Percentiles rank a stretch among this genome's conserved stretches.
Evolutionary conservation across 345 rosid genomes (phyloP).

Genomic region (Kandelia obovata): DNA sequence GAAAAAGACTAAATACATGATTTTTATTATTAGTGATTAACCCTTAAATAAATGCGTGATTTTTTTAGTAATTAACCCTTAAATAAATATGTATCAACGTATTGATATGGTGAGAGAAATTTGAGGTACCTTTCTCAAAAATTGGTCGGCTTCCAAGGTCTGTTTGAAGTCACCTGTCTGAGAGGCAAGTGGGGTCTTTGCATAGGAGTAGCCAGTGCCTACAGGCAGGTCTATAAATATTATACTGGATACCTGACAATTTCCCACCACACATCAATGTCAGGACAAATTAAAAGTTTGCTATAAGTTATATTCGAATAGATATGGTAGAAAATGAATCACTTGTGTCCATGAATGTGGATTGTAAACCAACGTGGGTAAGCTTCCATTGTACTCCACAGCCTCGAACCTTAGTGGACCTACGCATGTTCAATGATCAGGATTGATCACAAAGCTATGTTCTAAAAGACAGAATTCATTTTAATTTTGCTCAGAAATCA

Average conservation of each 20-base stretch:
- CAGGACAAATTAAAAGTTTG: not conserved
- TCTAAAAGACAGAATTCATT: no score
- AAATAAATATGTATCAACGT: no score
- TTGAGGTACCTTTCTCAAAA: constrained; percentile 46
- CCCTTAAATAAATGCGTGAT: no score
- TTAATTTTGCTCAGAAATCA: no score
- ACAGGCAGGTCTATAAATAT: constrained; percentile 70
- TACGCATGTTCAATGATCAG: constrained; percentile 12
- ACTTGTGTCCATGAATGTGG: constrained; percentile 4
- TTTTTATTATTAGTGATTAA: no score
- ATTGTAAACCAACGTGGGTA: constrained; percentile 47
- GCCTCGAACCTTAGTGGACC: constrained; percentile 62
- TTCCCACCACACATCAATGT: not conserved
- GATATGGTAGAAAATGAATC: not conserved
- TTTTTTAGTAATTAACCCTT: no score
- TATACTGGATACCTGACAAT: constrained; percentile 54
- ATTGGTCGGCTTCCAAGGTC: constrained; percentile 40
- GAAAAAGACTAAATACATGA: no score
- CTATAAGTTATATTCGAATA: not conserved
- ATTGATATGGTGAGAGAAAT: no score
- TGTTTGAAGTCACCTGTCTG: constrained; percentile 49
- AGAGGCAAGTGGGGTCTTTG: constrained; percentile 34
- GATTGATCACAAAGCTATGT: not conserved
- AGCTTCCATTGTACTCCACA: constrained; percentile 58
- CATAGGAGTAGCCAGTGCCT: constrained; percentile 74